These are phyloP conservation scores for Eremomyces bilateralis DNA, from an alignment of 495 filamentous ascomycete species.

Conservation along the genomic window DNA sequence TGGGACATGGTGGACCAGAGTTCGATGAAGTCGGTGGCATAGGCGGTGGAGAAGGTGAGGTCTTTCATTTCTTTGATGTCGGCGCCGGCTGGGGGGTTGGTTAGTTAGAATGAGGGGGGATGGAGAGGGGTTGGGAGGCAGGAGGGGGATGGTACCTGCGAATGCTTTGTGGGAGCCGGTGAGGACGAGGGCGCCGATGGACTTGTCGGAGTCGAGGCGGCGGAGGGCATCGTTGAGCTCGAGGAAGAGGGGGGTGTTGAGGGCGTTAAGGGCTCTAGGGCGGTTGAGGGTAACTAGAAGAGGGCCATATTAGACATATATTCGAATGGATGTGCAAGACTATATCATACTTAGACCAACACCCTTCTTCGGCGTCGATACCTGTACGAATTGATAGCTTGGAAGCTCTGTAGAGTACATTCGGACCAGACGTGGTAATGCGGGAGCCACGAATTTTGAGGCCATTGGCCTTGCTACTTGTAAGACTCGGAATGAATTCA, in stretches of 20 bases:
- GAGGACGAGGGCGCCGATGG: conserved; percentile 57
- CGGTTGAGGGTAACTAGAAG: conserved; percentile 74
- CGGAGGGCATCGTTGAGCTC: conserved; percentile 74
- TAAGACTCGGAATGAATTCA: no score
- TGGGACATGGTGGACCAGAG: conserved; percentile 71
- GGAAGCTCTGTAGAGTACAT: conserved; percentile 20
- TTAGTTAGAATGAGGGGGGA: conserved; percentile 2
- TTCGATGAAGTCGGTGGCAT: conserved; percentile 76
- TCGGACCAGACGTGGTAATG: conserved; percentile 26
- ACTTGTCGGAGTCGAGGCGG: conserved; percentile 44
- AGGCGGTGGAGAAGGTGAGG: conserved; percentile 67
- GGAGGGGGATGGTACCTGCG: conserved; percentile 35
- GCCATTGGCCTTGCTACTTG: no score
- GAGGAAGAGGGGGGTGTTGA: conserved; percentile 64
- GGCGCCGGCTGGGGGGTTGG: conserved; percentile 42
- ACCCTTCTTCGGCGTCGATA: conserved; percentile 62
- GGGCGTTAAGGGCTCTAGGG: conserved; percentile 83
- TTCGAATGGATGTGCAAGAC: background rate
- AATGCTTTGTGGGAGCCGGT: conserved; percentile 79
- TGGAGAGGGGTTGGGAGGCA: background rate
- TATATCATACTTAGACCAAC: conserved; percentile 52
- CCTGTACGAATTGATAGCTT: conserved; percentile 59
- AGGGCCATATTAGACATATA: background rate
- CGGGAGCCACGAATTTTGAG: conserved; percentile 26
- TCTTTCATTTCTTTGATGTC: conserved; percentile 98